Percentiles rank a stretch among this genome's conserved stretches.
These are phyloP conservation scores for Aspergillus sp. DNA, from an alignment of 2,329 filamentous ascomycete genomes.

Conservation along the genomic window DNA sequence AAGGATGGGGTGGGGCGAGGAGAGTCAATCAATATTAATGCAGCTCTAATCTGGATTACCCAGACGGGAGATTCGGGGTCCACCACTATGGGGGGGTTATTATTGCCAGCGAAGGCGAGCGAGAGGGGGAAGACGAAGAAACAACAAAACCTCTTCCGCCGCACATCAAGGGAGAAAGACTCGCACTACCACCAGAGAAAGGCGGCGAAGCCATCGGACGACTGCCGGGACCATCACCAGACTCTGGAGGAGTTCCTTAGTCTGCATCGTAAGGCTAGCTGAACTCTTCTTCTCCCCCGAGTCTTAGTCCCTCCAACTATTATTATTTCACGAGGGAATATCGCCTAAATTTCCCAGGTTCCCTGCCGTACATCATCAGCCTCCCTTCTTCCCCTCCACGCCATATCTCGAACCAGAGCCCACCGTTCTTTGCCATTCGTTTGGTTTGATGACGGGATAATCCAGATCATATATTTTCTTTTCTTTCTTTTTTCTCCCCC, in stretches of 20 bases:
- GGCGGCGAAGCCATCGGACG: too few species aligned
- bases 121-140: not conserved
- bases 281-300: too few species aligned
- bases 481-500: conserved; percentile 1
- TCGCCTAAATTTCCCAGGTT: not conserved
- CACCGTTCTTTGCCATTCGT: conserved; percentile 12
- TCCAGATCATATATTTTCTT: conserved; percentile 2
- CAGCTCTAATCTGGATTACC: conserved; percentile 1
- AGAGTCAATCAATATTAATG: conserved; percentile 6
- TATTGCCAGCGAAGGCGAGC: not conserved
- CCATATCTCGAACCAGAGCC: conserved; percentile 8
- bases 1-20: conserved; percentile 11
- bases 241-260: too few species aligned
- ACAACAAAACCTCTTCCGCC: too few species aligned
- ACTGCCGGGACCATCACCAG: too few species aligned
- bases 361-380: not conserved
- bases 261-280: too few species aligned
- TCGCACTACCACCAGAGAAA: too few species aligned
- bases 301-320: too few species aligned
- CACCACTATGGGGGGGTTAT: not conserved
- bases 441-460: conserved; percentile 1
- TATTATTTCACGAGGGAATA: too few species aligned
- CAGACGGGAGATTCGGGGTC: not conserved
- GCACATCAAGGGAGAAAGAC: too few species aligned
- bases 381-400: not conserved